A percentile compares a stretch with the other conserved stretches of the same genome.
These are phyloP conservation scores for Ambrosiella beaveri DNA, from an alignment of 2,329 filamentous ascomycete species.

Conservation along the genomic window DNA sequence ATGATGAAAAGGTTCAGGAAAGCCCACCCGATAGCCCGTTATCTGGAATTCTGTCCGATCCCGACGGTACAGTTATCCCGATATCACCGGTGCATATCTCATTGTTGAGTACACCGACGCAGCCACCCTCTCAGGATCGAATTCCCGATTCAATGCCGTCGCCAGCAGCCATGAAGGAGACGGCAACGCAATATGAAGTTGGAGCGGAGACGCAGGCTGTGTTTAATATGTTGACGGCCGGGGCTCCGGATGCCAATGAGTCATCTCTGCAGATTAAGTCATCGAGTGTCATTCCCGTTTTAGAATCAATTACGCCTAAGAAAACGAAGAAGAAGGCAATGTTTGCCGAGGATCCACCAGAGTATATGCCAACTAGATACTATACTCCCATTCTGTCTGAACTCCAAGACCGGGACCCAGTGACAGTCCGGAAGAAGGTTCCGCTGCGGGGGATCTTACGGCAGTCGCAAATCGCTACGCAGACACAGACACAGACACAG, in stretches of 20 bases:
- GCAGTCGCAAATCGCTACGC: background rate
- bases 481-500: background rate
- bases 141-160: background rate
- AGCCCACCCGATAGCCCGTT: no score
- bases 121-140: background rate
- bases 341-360: slow-evolving; percentile 8
- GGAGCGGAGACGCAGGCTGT: slow-evolving; percentile 19
- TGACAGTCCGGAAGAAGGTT: background rate
- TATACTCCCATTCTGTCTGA: slow-evolving; percentile 8
- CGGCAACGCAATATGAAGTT: slow-evolving; percentile 15
- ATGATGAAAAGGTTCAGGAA: no score
- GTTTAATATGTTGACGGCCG: slow-evolving; percentile 2
- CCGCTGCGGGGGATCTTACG: background rate
- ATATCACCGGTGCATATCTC: background rate
- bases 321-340: slow-evolving; percentile 4
- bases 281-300: background rate
- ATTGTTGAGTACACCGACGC: background rate
- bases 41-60: no score
- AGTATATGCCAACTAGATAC: slow-evolving; percentile 10
- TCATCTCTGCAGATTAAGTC: background rate
- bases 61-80: background rate
- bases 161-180: background rate
- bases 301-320: background rate
- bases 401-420: background rate
- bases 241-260: background rate